Conservation (phyloP, 805 yeast species). For the Barnettozyma pratensis region DNA sequence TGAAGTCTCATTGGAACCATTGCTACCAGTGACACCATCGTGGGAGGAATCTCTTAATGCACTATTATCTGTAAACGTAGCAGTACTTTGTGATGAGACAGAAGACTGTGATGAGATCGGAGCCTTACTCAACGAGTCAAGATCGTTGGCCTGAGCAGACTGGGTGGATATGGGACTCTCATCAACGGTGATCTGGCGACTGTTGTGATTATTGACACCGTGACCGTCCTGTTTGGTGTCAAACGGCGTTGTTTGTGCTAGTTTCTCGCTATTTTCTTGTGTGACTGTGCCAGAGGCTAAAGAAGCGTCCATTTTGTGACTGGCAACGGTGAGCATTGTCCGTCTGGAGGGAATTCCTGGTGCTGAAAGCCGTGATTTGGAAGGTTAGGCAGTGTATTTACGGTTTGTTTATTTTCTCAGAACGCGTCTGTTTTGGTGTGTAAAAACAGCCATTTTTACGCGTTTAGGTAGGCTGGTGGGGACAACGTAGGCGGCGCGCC, state of each 20-base stretch:
- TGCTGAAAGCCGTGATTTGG: not conserved
- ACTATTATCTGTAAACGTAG: not conserved
- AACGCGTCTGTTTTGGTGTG: slow-evolving; percentile 2
- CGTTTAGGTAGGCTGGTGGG: too few relatives aligned
- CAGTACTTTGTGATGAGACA: not conserved
- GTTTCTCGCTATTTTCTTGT: not conserved
- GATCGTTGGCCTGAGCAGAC: not conserved
- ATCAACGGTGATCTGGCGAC: not conserved
- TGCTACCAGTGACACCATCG: not conserved
- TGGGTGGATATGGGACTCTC: slow-evolving; percentile 9
- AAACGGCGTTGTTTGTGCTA: not conserved
- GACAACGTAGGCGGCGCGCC: too few relatives aligned
- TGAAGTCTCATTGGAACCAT: not conserved
- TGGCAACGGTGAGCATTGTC: not conserved
- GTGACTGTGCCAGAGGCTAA: not conserved
- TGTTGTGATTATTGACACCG: not conserved
- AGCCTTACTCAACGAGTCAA: not conserved
- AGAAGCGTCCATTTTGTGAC: not conserved
- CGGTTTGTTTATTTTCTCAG: not conserved
- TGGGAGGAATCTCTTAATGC: not conserved
- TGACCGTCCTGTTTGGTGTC: not conserved
- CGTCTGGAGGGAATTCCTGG: not conserved
- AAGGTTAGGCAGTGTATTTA: not conserved
- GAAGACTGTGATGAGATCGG: slow-evolving; percentile 13
- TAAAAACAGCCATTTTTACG: too few relatives aligned